Evolutionary conservation across 768 basidiomycete species (phyloP).

Genomic region (Lactarius psammicola): DNA sequence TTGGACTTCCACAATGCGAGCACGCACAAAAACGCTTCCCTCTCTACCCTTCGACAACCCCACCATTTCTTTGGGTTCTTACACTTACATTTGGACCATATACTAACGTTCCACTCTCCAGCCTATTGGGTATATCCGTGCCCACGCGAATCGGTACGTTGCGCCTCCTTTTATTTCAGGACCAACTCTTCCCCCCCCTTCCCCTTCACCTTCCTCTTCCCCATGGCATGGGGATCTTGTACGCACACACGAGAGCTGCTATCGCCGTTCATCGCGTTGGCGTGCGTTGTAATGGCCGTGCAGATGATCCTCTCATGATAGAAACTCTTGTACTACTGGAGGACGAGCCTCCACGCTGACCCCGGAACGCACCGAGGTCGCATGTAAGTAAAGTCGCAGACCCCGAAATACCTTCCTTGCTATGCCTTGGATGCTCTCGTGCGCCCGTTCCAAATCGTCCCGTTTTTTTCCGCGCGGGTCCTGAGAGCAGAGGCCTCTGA

Average conservation of each 20-base stretch:
- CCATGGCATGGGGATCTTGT: background rate
- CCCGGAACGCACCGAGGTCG: no score
- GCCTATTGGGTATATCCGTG: slow-evolving; percentile 90
- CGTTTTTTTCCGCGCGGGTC: no score
- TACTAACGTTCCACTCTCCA: slow-evolving; percentile 34
- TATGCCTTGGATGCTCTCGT: no score
- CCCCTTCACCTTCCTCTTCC: background rate
- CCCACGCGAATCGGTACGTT: slow-evolving; percentile 87
- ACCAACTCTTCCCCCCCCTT: background rate
- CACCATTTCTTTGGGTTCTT: no score
- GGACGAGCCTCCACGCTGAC: no score
- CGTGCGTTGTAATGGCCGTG: slow-evolving; percentile 88
- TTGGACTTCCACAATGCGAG: no score
- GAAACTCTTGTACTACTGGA: no score
- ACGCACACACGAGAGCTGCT: slow-evolving; percentile 75
- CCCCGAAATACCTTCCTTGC: no score
- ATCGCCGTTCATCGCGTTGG: slow-evolving; percentile 93
- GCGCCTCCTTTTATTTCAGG: background rate
- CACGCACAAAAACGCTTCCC: background rate
- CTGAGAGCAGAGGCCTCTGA: no score
- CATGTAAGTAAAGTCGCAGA: no score
- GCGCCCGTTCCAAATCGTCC: no score
- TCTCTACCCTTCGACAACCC: background rate
- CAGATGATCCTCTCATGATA: slow-evolving; percentile 41
- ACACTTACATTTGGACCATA: slow-evolving; percentile 2